A percentile compares a stretch with the other conserved stretches of the same genome.
Conservation (phyloP, 2,329 filamentous ascomycete species). For the Aspergillus fischeri region DNA sequence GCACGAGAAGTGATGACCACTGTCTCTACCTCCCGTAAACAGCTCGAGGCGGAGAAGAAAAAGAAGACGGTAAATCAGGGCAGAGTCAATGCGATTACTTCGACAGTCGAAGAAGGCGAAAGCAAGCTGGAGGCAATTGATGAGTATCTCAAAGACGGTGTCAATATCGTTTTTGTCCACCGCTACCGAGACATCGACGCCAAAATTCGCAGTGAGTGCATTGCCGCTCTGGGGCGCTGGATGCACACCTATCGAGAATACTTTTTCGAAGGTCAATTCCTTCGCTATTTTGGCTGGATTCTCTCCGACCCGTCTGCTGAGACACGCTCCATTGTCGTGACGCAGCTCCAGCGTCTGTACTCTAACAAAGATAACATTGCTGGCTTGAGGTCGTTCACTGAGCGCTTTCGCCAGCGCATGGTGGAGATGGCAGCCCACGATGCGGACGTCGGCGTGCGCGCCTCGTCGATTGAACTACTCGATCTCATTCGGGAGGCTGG, state of each 20-base stretch:
- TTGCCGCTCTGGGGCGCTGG: constrained; percentile 83
- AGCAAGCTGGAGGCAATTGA: constrained; percentile 66
- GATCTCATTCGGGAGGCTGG: constrained; percentile 78
- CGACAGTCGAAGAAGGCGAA: constrained; percentile 66
- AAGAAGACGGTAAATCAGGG: constrained; percentile 70
- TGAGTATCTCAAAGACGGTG: constrained; percentile 74
- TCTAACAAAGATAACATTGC: constrained; percentile 72
- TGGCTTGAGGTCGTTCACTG: constrained; percentile 82
- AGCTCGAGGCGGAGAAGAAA: constrained; percentile 73
- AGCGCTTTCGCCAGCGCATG: constrained; percentile 79
- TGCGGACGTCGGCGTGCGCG: constrained; percentile 73
- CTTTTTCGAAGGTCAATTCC: constrained; percentile 85
- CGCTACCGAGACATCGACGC: constrained; percentile 92
- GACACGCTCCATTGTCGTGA: constrained; percentile 80
- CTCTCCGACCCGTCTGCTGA: constrained; percentile 73
- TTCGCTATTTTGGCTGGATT: constrained; percentile 94
- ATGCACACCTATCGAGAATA: constrained; percentile 77
- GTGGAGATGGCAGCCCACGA: constrained; percentile 92
- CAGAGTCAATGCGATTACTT: constrained; percentile 68
- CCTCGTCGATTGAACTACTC: constrained; percentile 74
- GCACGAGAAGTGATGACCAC: constrained; percentile 67
- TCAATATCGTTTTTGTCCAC: constrained; percentile 90
- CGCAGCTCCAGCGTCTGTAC: constrained; percentile 75
- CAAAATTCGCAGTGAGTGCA: constrained; percentile 82
- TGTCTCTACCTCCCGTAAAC: constrained; percentile 71